Evolutionary conservation across 805 yeast species (phyloP), one percentile per base, ranked within the genome.

Genomic region (Yarrowia keelungensis): DNA sequence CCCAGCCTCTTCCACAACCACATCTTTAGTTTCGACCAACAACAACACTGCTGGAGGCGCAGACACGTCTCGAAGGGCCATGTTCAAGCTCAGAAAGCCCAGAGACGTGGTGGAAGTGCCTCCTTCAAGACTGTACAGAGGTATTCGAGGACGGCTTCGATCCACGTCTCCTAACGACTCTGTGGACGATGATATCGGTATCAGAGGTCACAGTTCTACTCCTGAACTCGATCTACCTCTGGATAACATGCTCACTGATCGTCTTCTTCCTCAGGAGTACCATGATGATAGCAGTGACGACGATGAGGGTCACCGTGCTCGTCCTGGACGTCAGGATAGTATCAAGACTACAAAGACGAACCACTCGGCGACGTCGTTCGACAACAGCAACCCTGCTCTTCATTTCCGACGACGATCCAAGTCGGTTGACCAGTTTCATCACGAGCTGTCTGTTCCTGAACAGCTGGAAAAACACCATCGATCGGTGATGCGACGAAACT

Each of bases 361-460:
- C 45, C 12, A 10, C 7, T 62, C 67, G 0, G n/a, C 22, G 1
- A n/a, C 67, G 2, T 47, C 56, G 7, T 19, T 49, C 3, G 56
- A 49, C 46, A 62, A 46, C 39, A 26, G 36, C 67, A 47, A 49
- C 47, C 56, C 45, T 47, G 54, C 59, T 19, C 45, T 53, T 3
- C 56, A 47, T 12, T 62, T 62, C 56, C 12, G 67, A 47, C 45
- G 46, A 15, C 38, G 67, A 11, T 62, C 67, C 15, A 62, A 62
- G 39, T 62, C 67, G 2, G 67, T 62, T 5, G 67, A 62, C 16
- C 67, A 62, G 67, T 62, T 62, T n/a, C 56, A 47, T 11, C 67
- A 62, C 39, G 67, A 62, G 46, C 67, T 62, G 45, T 47, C 56
- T 38, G 56, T 62, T 22, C 67, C 67, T 12, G 67, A 62, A 12